Evolutionary conservation across 2,329 filamentous ascomycete genomes (phyloP).

Genomic region (Aspergillus ochraceoroseus): DNA sequence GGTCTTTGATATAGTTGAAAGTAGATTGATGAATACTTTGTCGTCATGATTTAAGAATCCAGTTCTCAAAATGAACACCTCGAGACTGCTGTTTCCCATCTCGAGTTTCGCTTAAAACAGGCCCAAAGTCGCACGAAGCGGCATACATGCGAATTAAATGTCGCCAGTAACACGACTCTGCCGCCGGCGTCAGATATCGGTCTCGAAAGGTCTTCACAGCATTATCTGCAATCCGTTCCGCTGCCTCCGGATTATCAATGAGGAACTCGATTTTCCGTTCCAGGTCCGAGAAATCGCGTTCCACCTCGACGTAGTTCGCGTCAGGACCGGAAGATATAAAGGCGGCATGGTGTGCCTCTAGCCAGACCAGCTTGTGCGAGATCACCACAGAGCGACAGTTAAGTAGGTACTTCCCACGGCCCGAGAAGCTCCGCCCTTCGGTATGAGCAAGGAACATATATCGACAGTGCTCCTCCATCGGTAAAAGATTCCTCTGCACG

Average conservation of each 20-base stretch:
- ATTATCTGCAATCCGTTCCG: constrained; percentile 50
- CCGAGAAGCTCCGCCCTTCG: constrained; percentile 53
- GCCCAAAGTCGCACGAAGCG: constrained; percentile 40
- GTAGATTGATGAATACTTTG: too few relatives aligned
- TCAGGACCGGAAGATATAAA: constrained; percentile 44
- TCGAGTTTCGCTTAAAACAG: constrained; percentile 31
- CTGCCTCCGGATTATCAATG: constrained; percentile 41
- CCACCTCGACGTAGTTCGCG: constrained; percentile 49
- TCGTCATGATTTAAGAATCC: too few relatives aligned
- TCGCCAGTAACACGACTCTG: constrained; percentile 55
- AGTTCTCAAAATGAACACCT: constrained; percentile 42
- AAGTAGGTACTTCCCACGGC: constrained; percentile 51
- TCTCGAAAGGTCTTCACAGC: constrained; percentile 48
- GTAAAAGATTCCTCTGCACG: constrained; percentile 42
- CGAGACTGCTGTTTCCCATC: constrained; percentile 31
- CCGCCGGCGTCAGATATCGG: constrained; percentile 51
- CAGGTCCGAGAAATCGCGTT: constrained; percentile 55
- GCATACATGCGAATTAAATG: constrained; percentile 42
- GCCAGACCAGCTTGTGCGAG: constrained; percentile 48
- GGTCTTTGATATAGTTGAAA: too few relatives aligned
- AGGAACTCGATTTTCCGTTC: constrained; percentile 42
- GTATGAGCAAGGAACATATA: constrained; percentile 54
- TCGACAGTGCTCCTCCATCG: constrained; percentile 51
- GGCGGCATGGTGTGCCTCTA: constrained; percentile 48
- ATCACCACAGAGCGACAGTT: constrained; percentile 50